Conservation (phyloP, 192 early-diverging fungal genomes). For the Powellomyces hirtus region DNA sequence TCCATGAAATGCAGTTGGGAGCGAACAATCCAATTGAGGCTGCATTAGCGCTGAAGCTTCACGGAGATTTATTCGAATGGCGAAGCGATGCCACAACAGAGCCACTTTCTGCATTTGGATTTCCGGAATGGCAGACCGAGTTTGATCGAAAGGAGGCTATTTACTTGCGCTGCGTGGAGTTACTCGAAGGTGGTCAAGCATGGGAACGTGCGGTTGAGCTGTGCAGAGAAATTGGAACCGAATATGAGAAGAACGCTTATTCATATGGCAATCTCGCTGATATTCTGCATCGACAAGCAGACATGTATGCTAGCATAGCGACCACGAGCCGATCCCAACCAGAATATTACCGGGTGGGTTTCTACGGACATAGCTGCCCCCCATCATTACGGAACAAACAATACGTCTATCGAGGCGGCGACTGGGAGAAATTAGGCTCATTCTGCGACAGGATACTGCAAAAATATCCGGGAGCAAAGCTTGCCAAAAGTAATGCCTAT, state of each 20-base stretch:
- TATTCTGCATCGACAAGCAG: conserved; percentile 54
- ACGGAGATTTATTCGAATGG: conserved; percentile 68
- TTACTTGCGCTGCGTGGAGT: conserved; percentile 54
- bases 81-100: conserved; percentile 43
- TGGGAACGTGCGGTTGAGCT: conserved; percentile 74
- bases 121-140: conserved; percentile 41
- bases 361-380: conserved; percentile 63
- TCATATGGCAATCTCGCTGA: conserved; percentile 58
- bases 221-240: conserved; percentile 57
- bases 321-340: conserved; percentile 43
- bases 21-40: conserved; percentile 63
- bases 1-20: conserved; percentile 57
- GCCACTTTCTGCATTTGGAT: conserved; percentile 54
- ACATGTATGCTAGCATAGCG: conserved; percentile 45
- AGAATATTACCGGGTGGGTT: conserved; percentile 71
- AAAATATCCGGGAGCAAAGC: conserved; percentile 58
- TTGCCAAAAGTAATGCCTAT: conserved; percentile 29
- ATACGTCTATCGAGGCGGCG: conserved; percentile 67
- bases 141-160: conserved; percentile 67
- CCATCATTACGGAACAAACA: conserved; percentile 57
- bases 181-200: conserved; percentile 60
- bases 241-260: conserved; percentile 55
- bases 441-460: conserved; percentile 70
- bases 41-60: conserved; percentile 63
- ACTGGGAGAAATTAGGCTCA: conserved; percentile 73